Evolutionary conservation across 441 rosid species (phyloP).

Genomic region (Aleurites moluccanus): DNA sequence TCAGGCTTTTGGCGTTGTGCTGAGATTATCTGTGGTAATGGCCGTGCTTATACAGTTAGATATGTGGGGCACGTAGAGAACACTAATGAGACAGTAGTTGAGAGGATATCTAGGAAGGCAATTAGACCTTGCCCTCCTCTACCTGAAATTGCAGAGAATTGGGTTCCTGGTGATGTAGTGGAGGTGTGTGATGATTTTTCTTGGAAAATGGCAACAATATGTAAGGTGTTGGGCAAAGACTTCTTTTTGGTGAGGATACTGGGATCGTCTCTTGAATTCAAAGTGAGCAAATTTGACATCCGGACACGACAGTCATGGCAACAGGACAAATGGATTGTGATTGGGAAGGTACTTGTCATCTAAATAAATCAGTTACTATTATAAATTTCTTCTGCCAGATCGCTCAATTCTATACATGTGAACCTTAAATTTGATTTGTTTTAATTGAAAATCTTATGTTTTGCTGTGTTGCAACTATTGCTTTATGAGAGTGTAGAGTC

Average conservation of each 20-base stretch:
- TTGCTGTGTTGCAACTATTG: background rate
- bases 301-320: constrained; percentile 77
- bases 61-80: constrained; percentile 38
- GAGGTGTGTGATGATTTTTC: constrained; percentile 63
- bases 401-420: background rate
- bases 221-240: constrained; percentile 43
- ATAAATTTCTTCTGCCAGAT: background rate
- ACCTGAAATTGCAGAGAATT: constrained; percentile 36
- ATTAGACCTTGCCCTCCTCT: constrained; percentile 72
- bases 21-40: constrained; percentile 68
- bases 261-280: constrained; percentile 62
- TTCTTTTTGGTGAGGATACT: constrained; percentile 54
- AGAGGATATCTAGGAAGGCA: constrained; percentile 53
- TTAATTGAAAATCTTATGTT: background rate
- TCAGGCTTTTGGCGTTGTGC: constrained; percentile 78
- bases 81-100: constrained; percentile 24
- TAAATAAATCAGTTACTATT: constrained; percentile 6
- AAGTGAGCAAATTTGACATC: constrained; percentile 44
- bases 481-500: background rate
- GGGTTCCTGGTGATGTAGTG: constrained; percentile 73
- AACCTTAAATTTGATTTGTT: background rate
- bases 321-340: constrained; percentile 57
- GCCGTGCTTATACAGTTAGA: constrained; percentile 55
- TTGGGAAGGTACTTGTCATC: constrained; percentile 55
- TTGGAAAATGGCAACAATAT: constrained; percentile 79